A percentile compares a stretch with the other conserved stretches of the same genome.
Conservation (phyloP, 2,329 filamentous ascomycete species). For the Fusarium cyanostomum region DNA sequence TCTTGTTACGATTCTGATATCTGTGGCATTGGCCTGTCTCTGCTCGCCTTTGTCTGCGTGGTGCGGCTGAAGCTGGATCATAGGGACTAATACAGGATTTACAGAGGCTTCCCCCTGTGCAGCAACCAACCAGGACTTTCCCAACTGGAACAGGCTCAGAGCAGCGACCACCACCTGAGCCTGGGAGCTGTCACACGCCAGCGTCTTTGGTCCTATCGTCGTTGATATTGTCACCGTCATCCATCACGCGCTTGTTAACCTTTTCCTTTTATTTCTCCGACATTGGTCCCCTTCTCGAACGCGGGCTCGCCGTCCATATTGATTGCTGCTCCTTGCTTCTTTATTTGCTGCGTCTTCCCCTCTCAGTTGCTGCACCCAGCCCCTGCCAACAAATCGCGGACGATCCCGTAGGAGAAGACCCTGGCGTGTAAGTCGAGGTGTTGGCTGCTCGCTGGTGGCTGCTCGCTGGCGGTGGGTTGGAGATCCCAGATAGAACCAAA, state of each 20-base stretch:
- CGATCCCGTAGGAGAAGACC: conserved; percentile 9
- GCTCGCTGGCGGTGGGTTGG: conserved; percentile 25
- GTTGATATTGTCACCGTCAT: conserved; percentile 34
- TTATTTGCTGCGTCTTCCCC: conserved; percentile 17
- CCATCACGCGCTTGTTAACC: conserved; percentile 25
- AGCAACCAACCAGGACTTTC: conserved; percentile 17
- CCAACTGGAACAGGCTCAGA: conserved; percentile 8
- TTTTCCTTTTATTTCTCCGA: neutral
- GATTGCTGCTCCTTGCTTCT: conserved; percentile 1
- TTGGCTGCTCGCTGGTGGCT: conserved; percentile 1
- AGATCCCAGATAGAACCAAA: conserved; percentile 21
- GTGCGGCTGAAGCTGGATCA: neutral
- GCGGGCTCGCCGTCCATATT: conserved; percentile 10
- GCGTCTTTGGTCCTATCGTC: conserved; percentile 14
- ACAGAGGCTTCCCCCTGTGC: neutral
- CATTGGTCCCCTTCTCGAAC: neutral
- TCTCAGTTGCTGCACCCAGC: conserved; percentile 26
- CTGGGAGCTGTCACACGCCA: conserved; percentile 8
- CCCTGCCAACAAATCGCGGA: conserved; percentile 34
- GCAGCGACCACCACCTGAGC: conserved; percentile 19
- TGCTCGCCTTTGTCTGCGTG: neutral
- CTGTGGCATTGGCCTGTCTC: conserved; percentile 6
- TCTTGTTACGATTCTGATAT: neutral
- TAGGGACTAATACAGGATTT: conserved; percentile 17
- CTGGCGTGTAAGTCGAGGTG: conserved; percentile 18